phyloP scores from a whole-genome alignment of 306 rosid genomes.

The Senna siamea region DNA sequence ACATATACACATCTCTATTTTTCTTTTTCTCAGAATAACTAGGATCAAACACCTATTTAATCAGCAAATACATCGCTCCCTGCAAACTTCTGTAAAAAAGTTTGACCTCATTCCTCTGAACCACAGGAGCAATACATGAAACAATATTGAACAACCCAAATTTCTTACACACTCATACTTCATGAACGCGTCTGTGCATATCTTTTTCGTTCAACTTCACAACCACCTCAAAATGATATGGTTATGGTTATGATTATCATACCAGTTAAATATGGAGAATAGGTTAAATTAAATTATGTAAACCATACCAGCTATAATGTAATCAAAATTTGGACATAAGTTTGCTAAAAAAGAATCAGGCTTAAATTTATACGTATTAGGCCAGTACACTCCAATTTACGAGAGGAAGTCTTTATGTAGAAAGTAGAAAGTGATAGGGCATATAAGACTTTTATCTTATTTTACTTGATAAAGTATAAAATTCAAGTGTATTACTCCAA shows the following conservation, averaged over 20 bases:
- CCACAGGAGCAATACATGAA: too few relatives aligned
- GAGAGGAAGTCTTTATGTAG: neutral
- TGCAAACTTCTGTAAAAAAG: neutral
- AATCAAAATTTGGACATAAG: neutral
- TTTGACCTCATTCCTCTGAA: neutral
- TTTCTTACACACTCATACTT: too few relatives aligned
- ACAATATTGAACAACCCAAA: too few relatives aligned
- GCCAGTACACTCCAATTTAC: neutral
- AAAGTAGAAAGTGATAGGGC: neutral
- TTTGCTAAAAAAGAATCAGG: neutral
- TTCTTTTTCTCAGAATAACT: too few relatives aligned
- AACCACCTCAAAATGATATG: constrained; percentile 9
- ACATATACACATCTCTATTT: too few relatives aligned
- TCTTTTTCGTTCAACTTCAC: constrained; percentile 21
- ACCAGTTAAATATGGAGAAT: neutral
- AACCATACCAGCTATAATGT: neutral
- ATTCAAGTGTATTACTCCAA: neutral
- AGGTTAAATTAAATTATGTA: neutral
- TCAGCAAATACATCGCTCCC: neutral
- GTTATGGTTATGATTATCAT: neutral
- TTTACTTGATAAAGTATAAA: neutral
- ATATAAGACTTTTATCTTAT: neutral
- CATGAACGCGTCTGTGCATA: neutral
- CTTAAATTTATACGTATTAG: neutral
- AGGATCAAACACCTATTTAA: neutral